Evolutionary conservation across 108 stramenopile species (phyloP).

Genomic region (Cyclostephanos invisitatus): DNA sequence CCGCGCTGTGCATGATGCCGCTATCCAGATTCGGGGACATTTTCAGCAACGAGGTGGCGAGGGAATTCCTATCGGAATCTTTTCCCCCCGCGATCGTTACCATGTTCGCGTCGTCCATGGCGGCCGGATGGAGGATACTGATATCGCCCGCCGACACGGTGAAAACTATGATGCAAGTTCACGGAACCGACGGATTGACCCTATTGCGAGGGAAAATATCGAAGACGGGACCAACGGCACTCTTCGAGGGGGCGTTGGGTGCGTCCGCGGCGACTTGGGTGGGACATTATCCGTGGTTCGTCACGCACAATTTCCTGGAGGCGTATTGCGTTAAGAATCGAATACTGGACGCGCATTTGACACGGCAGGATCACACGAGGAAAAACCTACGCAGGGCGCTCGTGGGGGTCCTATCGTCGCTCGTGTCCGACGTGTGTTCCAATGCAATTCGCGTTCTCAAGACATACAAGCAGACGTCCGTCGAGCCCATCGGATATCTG

Average conservation of each 20-base stretch:
- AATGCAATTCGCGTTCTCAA: constrained; percentile 91
- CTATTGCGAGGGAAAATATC: constrained; percentile 55
- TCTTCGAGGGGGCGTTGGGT: constrained; percentile 84
- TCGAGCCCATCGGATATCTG: constrained; percentile 65
- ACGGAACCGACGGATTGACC: constrained; percentile 71
- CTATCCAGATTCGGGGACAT: constrained; percentile 87
- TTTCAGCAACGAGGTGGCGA: constrained; percentile 72
- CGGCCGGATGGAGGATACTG: constrained; percentile 81
- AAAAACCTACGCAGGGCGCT: constrained; percentile 55
- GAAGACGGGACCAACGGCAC: constrained; percentile 57
- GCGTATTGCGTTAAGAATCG: constrained; percentile 64
- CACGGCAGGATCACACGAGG: constrained; percentile 33
- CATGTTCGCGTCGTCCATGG: constrained; percentile 71
- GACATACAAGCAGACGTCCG: constrained; percentile 86
- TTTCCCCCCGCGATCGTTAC: constrained; percentile 50
- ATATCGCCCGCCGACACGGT: constrained; percentile 87
- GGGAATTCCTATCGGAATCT: constrained; percentile 34
- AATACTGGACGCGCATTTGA: constrained; percentile 58
- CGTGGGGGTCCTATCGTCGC: constrained; percentile 71
- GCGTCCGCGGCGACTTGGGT: constrained; percentile 79
- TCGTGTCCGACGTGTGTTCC: constrained; percentile 74
- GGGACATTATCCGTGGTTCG: constrained; percentile 89
- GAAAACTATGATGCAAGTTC: constrained; percentile 89
- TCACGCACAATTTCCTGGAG: constrained; percentile 80
- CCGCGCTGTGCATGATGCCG: constrained; percentile 79